Evolutionary conservation across 768 basidiomycete genomes (phyloP).

Genomic region (Suillus luteus): DNA sequence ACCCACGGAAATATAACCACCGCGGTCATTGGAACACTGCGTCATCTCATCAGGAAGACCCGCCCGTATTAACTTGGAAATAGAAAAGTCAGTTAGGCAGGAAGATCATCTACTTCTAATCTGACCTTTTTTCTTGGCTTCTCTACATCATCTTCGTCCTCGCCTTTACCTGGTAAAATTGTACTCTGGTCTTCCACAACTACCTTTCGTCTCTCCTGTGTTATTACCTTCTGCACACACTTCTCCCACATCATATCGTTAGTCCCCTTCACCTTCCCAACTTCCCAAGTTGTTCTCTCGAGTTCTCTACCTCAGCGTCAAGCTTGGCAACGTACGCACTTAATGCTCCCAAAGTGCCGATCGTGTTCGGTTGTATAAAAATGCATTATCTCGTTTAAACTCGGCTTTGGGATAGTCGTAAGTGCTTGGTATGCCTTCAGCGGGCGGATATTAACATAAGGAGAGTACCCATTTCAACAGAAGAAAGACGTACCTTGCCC

Average conservation of each 20-base stretch:
- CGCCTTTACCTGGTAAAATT: neutral
- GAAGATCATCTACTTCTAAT: too few species aligned
- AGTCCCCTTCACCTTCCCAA: slow-evolving; percentile 84
- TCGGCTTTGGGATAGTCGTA: slow-evolving; percentile 52
- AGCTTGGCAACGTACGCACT: slow-evolving; percentile 12
- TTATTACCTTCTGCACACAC: slow-evolving; percentile 65
- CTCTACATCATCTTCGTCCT: neutral
- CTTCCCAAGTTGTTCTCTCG: slow-evolving; percentile 72
- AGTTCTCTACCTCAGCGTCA: too few species aligned
- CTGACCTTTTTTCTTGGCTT: neutral
- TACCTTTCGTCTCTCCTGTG: slow-evolving; percentile 35
- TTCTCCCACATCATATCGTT: slow-evolving; percentile 93
- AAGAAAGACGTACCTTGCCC: slow-evolving; percentile 38
- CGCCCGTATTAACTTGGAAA: too few species aligned
- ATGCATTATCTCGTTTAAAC: slow-evolving; percentile 64
- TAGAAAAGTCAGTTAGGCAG: too few species aligned
- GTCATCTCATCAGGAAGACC: too few species aligned
- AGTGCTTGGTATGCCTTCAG: slow-evolving; percentile 18
- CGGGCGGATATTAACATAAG: slow-evolving; percentile 8
- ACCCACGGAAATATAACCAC: too few species aligned
- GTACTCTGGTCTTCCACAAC: neutral
- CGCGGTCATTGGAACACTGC: too few species aligned
- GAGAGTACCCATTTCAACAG: neutral
- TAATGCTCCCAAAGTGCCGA: slow-evolving; percentile 22
- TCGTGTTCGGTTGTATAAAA: slow-evolving; percentile 53